Evolutionary conservation across 2,329 filamentous ascomycete species (phyloP), one percentile per base, ranked within the genome.

Genomic region (Phaeoacremonium minimum): DNA sequence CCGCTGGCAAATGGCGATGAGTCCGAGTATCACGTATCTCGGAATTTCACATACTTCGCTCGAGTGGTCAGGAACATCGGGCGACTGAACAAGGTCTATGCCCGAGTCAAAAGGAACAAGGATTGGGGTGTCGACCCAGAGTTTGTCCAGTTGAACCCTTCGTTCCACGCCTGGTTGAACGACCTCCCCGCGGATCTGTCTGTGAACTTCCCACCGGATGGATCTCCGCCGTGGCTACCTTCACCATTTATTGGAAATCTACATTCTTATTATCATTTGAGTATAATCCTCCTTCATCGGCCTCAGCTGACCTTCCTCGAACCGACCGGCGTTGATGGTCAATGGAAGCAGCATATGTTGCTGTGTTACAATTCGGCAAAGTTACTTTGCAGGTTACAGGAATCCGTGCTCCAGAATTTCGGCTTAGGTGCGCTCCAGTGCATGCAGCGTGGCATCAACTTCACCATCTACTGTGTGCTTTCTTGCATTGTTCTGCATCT

Each of bases 371-470:
- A 79, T 28, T 84, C 90, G 2, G 89, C 91, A 28, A 94, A 93
- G 60, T 77, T 76, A 28, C 73, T 97, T 34, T 96, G 90, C 60
- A 81, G 86, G 41, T 62, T 96, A 6, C 89, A 96, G 54, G 91
- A 97, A 61, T 83, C 83, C 3, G 79, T 95, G 22, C 55, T 95
- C 40, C 75, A 83, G 36, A 75, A 77, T 0, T 95, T 83, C 57
- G 87, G 89, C 4, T 67, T 95, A 42, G 77, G 77, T 13, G 91
- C 90, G 1, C 69, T 97, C 13, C 73, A 93, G 49, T 94, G 84
- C 63, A 96, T 96, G 91, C 84, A 91, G 52, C 77, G 91, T 47
- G 91, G 91, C 28, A 89, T 95, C 56, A 95, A 90, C 60, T 97
- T 95, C 53, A 88, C 87, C 6, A 88, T 97, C n/a, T 97, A 97